phyloP scores from a whole-genome alignment of 768 basidiomycete species.

The Trametes gibbosa region DNA sequence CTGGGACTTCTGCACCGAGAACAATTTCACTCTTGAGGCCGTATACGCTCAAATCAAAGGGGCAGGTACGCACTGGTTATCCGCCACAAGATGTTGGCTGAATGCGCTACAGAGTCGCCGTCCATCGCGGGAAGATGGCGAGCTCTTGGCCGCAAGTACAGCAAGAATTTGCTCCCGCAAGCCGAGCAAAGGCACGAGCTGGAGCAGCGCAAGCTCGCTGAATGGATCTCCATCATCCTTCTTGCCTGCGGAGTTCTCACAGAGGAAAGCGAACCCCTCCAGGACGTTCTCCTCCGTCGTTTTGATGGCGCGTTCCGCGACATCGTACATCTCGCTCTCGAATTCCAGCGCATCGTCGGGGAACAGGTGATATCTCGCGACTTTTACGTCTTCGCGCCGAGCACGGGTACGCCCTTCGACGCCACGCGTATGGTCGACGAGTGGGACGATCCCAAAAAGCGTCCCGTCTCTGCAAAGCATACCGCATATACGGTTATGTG shows the following conservation, averaged over 20 bases:
- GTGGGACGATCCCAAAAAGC: not conserved
- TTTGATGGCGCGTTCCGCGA: not conserved
- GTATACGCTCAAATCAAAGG: conserved; percentile 1
- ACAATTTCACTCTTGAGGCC: not conserved
- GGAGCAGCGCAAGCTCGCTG: not conserved
- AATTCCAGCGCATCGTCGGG: not conserved
- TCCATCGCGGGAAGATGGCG: conserved; percentile 14
- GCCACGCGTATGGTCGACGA: conserved; percentile 7
- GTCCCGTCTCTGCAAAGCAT: no score
- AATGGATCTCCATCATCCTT: not conserved
- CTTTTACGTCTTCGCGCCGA: not conserved
- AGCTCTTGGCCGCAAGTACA: conserved; percentile 3
- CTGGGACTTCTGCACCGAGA: conserved; percentile 9
- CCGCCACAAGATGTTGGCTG: not conserved
- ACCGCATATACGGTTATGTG: not conserved
- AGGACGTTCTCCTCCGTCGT: not conserved
- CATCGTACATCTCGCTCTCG: not conserved
- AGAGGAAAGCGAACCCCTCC: not conserved
- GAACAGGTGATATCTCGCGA: conserved; percentile 10
- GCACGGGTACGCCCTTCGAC: not conserved
- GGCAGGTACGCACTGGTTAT: conserved; percentile 1
- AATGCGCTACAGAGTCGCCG: conserved; percentile 4
- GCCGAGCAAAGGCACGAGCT: not conserved
- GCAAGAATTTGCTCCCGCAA: not conserved
- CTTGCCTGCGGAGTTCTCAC: not conserved